Base-by-base conservation (phyloP, 257 asterid genomes). In the Penstemon newberryi region DNA sequence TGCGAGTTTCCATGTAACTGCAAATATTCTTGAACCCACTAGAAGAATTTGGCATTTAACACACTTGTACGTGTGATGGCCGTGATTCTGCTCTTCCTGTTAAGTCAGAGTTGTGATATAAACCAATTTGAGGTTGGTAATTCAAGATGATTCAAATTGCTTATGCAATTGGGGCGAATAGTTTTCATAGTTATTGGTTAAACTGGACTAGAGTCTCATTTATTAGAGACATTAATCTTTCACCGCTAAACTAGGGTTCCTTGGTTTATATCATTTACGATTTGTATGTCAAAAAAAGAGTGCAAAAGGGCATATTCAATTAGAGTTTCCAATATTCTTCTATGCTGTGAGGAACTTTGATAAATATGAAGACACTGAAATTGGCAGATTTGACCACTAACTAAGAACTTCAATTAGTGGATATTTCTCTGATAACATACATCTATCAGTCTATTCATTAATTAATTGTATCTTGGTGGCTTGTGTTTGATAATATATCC, bases 381-480 rank as follows among this genome's bases (percentile, higher is more conserved):
- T 41, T 58, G 53, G 33, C 10, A 60, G 42, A 13, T 53, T 40
- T 42, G 56, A 18, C 70, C 0, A 43, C 59, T 18, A 25, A 60
- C 4, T 49, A 49, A 60, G 3, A 49, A 7, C 37, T 46, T 50
- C 19, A 57, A 39, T 33, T 39, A 39, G 11, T n/a, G 39, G 59
- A 54, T 58, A n/a, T 52, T 19, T 51, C 15, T 60, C 62, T 8
- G 51, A 6, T 4, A 55, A 9, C 4, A 55, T 40, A 41, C 36
- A 12, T 69, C 65, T 64, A 39, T 67, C 39, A 9, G 54, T 49
- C 33, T 49, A 4, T 49, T 11, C 54, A 25, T 57, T 50, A 4
- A 18, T 67, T 67, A 37, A 43, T 61, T 19, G 47, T 47, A 61
- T 40, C 33, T 71, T 61, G 37, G 56, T 65, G 44, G 51, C 15